These are phyloP conservation scores for Fusarium pininemorale DNA, from an alignment of 2,329 filamentous ascomycete genomes.

Conservation along the genomic window DNA sequence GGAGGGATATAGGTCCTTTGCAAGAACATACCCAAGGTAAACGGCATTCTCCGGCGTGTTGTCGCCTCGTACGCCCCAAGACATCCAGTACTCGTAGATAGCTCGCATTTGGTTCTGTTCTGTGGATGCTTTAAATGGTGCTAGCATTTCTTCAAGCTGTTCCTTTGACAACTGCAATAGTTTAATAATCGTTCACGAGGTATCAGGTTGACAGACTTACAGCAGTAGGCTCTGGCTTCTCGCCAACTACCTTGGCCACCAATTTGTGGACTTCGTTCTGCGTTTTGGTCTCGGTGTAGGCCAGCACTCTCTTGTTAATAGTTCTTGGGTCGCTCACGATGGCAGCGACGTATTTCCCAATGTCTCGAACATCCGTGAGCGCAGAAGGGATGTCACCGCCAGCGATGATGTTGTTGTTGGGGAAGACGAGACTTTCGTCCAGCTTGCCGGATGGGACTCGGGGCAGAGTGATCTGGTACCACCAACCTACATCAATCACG, in stretches of 20 bases:
- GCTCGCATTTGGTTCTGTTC: not conserved
- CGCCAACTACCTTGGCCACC: not conserved
- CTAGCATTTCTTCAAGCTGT: not conserved
- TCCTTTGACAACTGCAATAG: not conserved
- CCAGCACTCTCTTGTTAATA: constrained; percentile 5
- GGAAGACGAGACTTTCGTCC: not conserved
- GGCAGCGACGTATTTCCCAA: constrained; percentile 2
- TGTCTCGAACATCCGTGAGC: not conserved
- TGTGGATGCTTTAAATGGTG: not conserved
- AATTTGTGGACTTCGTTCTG: not conserved
- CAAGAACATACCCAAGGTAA: constrained; percentile 10
- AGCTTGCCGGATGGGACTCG: constrained; percentile 5
- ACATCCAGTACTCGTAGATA: constrained; percentile 7
- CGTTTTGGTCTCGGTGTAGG: not conserved
- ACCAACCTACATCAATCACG: constrained; percentile 7
- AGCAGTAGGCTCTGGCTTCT: constrained; percentile 2
- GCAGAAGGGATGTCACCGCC: not conserved
- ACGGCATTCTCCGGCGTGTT: constrained; percentile 1
- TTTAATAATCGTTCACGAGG: fast-evolving
- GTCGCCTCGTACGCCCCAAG: constrained; percentile 13
- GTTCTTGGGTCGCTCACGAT: not conserved
- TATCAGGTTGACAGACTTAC: not conserved
- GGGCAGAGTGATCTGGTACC: constrained; percentile 7
- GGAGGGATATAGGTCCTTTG: constrained; percentile 2
- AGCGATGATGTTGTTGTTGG: constrained; percentile 2